Evolutionary conservation across 2,329 filamentous ascomycete genomes (phyloP).

Genomic region (Blastomyces parvus): DNA sequence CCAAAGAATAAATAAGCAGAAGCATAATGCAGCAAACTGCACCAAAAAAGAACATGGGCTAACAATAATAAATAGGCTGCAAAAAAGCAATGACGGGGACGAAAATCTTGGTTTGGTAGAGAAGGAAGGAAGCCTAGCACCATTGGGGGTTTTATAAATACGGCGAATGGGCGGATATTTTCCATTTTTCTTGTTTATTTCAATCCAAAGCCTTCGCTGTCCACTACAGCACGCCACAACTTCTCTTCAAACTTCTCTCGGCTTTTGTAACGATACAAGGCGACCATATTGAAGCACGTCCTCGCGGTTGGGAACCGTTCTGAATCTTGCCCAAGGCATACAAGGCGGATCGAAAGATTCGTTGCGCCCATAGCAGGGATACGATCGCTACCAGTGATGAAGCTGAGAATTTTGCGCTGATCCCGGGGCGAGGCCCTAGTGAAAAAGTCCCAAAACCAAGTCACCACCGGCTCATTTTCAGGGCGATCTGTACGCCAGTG

Average conservation of each 20-base stretch:
- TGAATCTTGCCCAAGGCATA: constrained; percentile 64
- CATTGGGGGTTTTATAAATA: not conserved
- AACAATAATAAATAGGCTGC: not conserved
- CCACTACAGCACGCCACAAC: constrained; percentile 77
- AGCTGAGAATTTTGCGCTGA: constrained; percentile 70
- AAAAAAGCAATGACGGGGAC: not conserved
- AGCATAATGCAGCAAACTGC: not conserved
- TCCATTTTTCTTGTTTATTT: constrained; percentile 44
- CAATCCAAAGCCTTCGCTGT: constrained; percentile 86
- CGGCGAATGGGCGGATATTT: not conserved
- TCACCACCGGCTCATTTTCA: constrained; percentile 57
- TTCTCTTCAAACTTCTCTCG: constrained; percentile 58
- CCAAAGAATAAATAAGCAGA: not conserved
- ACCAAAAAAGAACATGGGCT: not conserved
- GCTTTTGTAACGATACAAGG: constrained; percentile 62
- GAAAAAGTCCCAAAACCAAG: constrained; percentile 87
- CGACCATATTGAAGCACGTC: constrained; percentile 83
- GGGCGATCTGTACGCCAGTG: constrained; percentile 54
- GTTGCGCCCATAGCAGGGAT: constrained; percentile 82
- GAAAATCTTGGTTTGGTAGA: not conserved
- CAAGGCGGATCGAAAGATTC: constrained; percentile 65
- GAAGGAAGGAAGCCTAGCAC: not conserved
- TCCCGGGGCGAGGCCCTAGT: constrained; percentile 53
- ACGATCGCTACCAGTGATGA: constrained; percentile 83
- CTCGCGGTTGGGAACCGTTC: constrained; percentile 72